These are phyloP conservation scores for Xerocomellus amylosporus DNA, from an alignment of 768 basidiomycete species.

Conservation along the genomic window DNA sequence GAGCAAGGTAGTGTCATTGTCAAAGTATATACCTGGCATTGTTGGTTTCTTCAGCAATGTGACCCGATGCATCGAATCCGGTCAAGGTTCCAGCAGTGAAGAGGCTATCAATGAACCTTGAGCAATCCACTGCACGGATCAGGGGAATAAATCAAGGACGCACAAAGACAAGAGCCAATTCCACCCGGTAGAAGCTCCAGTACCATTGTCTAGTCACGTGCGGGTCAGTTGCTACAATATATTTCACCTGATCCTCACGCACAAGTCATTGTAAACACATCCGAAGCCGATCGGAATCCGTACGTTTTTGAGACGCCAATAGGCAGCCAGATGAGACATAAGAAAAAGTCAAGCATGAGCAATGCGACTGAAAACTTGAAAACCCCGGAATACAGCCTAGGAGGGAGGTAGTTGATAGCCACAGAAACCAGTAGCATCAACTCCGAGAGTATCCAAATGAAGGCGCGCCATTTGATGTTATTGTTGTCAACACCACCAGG, in stretches of 20 bases:
- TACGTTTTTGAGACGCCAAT: slow-evolving; percentile 88
- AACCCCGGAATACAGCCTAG: slow-evolving; percentile 64
- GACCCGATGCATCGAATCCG: slow-evolving; percentile 88
- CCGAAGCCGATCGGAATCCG: slow-evolving; percentile 79
- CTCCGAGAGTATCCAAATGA: slow-evolving; percentile 84
- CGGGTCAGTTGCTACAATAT: not conserved
- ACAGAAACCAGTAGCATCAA: slow-evolving; percentile 66
- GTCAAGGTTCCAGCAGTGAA: slow-evolving; percentile 87
- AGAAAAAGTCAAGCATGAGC: slow-evolving; percentile 83
- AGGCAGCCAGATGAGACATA: slow-evolving; percentile 89
- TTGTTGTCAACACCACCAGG: slow-evolving; percentile 70
- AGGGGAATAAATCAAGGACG: slow-evolving; percentile 18
- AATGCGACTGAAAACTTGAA: slow-evolving; percentile 75
- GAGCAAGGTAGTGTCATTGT: not conserved
- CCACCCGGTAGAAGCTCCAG: slow-evolving; percentile 83
- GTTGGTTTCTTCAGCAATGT: slow-evolving; percentile 87
- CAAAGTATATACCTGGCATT: slow-evolving; percentile 54
- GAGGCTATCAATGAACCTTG: slow-evolving; percentile 59
- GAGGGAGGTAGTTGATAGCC: slow-evolving; percentile 83
- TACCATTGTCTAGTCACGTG: slow-evolving; percentile 69
- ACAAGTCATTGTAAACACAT: slow-evolving; percentile 84
- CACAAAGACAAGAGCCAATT: slow-evolving; percentile 90
- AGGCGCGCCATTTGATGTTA: slow-evolving; percentile 82
- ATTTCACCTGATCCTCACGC: slow-evolving; percentile 36
- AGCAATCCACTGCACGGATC: not conserved